phyloP scores from a whole-genome alignment of 2,329 filamentous ascomycete species.

The Epichloe coenophiala region DNA sequence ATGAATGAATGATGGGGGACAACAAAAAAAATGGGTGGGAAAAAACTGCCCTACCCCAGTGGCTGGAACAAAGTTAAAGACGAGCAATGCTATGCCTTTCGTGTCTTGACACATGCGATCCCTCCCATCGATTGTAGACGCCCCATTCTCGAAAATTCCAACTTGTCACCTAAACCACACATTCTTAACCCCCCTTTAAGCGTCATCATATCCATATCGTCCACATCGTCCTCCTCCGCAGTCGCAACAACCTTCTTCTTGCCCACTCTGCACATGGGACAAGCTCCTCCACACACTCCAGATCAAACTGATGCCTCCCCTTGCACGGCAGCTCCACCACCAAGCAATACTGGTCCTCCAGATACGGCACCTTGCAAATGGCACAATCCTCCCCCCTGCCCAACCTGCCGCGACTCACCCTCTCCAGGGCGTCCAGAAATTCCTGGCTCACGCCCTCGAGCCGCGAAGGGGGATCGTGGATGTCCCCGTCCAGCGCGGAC shows the following conservation, averaged over 20 bases:
- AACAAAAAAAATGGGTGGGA: background rate
- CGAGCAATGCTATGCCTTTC: background rate
- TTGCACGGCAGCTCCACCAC: constrained; percentile 53
- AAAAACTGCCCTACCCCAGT: background rate
- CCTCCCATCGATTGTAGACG: background rate
- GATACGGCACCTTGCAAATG: constrained; percentile 48
- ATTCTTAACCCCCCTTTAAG: constrained; percentile 9
- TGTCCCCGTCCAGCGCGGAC: constrained; percentile 32
- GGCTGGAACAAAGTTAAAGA: background rate
- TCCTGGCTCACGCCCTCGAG: constrained; percentile 43
- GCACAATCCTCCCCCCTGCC: constrained; percentile 40
- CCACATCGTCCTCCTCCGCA: constrained; percentile 33
- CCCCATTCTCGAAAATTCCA: background rate
- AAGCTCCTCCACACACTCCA: constrained; percentile 61
- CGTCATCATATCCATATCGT: constrained; percentile 38
- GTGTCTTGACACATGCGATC: background rate
- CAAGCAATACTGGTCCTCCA: constrained; percentile 48
- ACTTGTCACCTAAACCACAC: background rate
- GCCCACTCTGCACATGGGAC: constrained; percentile 48
- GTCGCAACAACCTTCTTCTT: constrained; percentile 35
- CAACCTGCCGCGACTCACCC: constrained; percentile 39
- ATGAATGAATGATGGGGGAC: background rate
- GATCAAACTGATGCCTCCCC: constrained; percentile 43
- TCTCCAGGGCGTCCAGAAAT: constrained; percentile 46
- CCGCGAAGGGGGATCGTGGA: constrained; percentile 35